Percentiles rank a stretch among this genome's conserved stretches.
phyloP scores from a whole-genome alignment of 352 stramenopile genomes.

The Plasmopara halstedii region DNA sequence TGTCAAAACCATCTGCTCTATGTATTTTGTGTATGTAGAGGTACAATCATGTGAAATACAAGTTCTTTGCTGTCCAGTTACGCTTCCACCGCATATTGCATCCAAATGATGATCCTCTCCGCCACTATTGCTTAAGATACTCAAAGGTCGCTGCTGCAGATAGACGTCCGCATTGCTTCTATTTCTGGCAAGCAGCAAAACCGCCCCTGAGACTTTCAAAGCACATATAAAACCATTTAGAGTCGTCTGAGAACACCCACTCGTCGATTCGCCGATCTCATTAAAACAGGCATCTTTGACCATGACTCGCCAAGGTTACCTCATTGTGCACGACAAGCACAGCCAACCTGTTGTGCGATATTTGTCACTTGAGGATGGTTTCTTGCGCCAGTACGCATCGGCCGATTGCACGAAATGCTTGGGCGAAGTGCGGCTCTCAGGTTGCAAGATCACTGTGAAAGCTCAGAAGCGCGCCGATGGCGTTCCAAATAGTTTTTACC shows the following conservation, averaged over 20 bases:
- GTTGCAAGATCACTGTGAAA: conserved; percentile 79
- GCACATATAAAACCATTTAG: conserved; percentile 4
- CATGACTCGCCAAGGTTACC: conserved; percentile 72
- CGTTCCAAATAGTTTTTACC: conserved; percentile 71
- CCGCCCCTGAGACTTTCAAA: conserved; percentile 3
- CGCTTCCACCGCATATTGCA: too few species aligned
- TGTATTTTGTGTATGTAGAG: too few species aligned
- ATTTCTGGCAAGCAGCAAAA: conserved; percentile 26
- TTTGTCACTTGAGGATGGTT: conserved; percentile 77
- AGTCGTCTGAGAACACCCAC: conserved; percentile 2
- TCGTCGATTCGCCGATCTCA: conserved; percentile 13
- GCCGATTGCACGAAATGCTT: conserved; percentile 33
- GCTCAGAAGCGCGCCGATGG: conserved; percentile 59
- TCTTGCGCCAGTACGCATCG: conserved; percentile 58
- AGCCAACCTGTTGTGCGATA: conserved; percentile 43
- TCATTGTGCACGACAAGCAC: conserved; percentile 70
- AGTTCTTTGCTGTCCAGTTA: too few species aligned
- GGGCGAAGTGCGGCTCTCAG: conserved; percentile 65
- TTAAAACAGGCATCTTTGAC: not conserved
- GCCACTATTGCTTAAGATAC: too few species aligned
- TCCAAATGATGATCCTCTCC: too few species aligned
- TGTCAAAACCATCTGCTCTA: too few species aligned
- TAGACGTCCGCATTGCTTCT: not conserved
- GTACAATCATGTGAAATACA: too few species aligned
- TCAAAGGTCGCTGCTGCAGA: not conserved